phyloP scores from a whole-genome alignment of 2,329 filamentous ascomycete genomes.

The Neoscytalidium dimidiatum region DNA sequence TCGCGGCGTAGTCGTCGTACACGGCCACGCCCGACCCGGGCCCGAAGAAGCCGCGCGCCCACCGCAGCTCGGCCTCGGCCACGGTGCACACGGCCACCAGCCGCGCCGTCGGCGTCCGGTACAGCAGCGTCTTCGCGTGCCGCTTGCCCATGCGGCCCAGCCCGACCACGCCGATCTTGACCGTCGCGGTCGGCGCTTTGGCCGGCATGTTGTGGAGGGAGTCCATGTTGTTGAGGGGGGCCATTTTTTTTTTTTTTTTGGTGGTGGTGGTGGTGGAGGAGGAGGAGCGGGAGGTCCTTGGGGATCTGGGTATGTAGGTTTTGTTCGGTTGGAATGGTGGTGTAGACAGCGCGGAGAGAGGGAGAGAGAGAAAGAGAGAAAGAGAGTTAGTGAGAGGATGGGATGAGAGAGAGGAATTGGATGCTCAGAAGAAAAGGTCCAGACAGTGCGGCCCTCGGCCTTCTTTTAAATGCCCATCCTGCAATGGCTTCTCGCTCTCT shows the following conservation, averaged over 20 bases:
- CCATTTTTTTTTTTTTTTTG: neutral
- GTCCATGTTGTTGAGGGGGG: conserved; percentile 16
- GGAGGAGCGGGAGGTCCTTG: neutral
- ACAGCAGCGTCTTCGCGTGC: conserved; percentile 49
- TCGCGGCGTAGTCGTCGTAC: conserved; percentile 50
- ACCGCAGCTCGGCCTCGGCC: conserved; percentile 46
- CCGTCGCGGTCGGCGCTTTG: conserved; percentile 15
- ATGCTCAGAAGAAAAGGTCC: neutral
- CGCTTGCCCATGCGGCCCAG: conserved; percentile 55
- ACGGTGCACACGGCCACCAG: conserved; percentile 54
- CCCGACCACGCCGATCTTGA: conserved; percentile 49
- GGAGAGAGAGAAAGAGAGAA: neutral
- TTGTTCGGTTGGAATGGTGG: no score
- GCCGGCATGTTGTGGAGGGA: conserved; percentile 18
- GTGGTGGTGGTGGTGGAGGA: neutral
- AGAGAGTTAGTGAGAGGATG: no score
- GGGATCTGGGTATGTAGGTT: no score
- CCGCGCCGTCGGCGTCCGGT: conserved; percentile 47
- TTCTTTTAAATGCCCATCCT: conserved; percentile 1
- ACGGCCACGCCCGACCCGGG: conserved; percentile 44
- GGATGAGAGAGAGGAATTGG: neutral
- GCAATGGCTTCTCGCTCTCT: neutral
- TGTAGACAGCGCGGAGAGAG: neutral
- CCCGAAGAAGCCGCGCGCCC: conserved; percentile 48
- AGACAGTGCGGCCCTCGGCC: neutral